These are phyloP conservation scores for Scortechinia acanthostroma DNA, from an alignment of 2,329 filamentous ascomycete species.

Conservation along the genomic window DNA sequence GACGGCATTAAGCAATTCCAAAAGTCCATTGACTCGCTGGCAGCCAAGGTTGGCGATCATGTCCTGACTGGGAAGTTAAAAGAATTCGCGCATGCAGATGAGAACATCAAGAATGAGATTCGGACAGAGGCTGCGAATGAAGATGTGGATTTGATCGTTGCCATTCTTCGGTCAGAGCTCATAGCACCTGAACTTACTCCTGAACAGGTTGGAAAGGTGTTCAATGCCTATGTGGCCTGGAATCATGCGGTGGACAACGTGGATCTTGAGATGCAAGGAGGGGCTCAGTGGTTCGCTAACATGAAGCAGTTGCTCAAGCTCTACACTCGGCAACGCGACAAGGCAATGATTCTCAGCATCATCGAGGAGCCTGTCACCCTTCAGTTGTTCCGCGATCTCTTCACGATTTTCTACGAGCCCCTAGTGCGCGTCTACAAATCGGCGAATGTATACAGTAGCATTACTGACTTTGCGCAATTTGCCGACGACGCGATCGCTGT, in stretches of 20 bases:
- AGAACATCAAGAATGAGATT: constrained; percentile 68
- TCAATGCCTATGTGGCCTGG: constrained; percentile 94
- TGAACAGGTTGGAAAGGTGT: constrained; percentile 75
- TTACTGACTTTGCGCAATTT: constrained; percentile 91
- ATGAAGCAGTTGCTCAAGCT: constrained; percentile 92
- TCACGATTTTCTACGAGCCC: constrained; percentile 98
- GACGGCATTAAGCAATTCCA: constrained; percentile 86
- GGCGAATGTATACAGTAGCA: constrained; percentile 93
- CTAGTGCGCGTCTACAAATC: constrained; percentile 96
- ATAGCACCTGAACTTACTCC: constrained; percentile 65
- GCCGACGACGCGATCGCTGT: constrained; percentile 84
- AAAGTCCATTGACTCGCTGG: constrained; percentile 74
- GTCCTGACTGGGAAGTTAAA: constrained; percentile 76
- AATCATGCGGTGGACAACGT: constrained; percentile 87
- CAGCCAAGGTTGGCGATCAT: constrained; percentile 72
- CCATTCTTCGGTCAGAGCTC: constrained; percentile 72
- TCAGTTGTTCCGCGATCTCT: constrained; percentile 90
- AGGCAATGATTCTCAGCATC: constrained; percentile 91
- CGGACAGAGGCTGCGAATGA: constrained; percentile 68
- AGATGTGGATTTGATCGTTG: constrained; percentile 77
- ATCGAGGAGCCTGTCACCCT: constrained; percentile 96
- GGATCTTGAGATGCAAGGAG: constrained; percentile 80
- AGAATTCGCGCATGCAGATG: constrained; percentile 69
- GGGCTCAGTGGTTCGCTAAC: constrained; percentile 85
- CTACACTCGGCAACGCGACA: constrained; percentile 83